Conservation (phyloP, 768 basidiomycete species). For the Tulasnella sp. region DNA sequence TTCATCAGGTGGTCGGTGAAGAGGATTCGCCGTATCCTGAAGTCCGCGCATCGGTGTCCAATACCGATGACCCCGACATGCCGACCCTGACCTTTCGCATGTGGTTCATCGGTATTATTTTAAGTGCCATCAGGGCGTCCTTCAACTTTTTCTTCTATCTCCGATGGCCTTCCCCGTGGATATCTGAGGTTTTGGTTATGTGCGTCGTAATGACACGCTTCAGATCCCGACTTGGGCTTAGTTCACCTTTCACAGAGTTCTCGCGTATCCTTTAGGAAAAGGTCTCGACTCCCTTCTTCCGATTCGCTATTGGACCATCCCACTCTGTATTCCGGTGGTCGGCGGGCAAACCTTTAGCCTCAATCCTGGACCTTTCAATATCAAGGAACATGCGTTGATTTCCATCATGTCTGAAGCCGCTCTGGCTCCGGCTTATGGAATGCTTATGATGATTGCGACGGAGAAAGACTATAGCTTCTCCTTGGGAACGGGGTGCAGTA, state of each 20-base stretch:
- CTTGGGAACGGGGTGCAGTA: conserved; percentile 56
- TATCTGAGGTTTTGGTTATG: conserved; percentile 43
- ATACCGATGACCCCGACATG: conserved; percentile 98
- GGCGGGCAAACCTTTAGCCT: conserved; percentile 66
- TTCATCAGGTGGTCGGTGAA: conserved; percentile 29
- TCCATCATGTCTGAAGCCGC: conserved; percentile 82
- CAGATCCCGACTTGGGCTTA: background rate
- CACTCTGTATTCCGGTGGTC: conserved; percentile 41
- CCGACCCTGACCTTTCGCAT: conserved; percentile 87
- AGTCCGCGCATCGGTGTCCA: conserved; percentile 81
- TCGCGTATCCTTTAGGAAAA: conserved; percentile 89
- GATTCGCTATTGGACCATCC: conserved; percentile 58
- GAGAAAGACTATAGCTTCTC: conserved; percentile 67
- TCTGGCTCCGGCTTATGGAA: conserved; percentile 49
- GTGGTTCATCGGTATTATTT: conserved; percentile 59
- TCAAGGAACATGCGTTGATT: conserved; percentile 89
- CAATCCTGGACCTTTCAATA: conserved; percentile 96
- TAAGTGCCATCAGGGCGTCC: conserved; percentile 38
- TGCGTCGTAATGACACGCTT: background rate
- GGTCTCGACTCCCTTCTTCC: conserved; percentile 76
- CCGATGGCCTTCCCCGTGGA: conserved; percentile 77
- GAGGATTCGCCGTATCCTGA: conserved; percentile 41
- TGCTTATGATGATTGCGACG: conserved; percentile 82
- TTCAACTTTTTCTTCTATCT: conserved; percentile 94
- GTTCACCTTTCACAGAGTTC: conserved; percentile 40